A percentile compares a stretch with the other conserved stretches of the same genome.
Conservation (phyloP, 257 asterid species). For the Pogostemon cablin region DNA sequence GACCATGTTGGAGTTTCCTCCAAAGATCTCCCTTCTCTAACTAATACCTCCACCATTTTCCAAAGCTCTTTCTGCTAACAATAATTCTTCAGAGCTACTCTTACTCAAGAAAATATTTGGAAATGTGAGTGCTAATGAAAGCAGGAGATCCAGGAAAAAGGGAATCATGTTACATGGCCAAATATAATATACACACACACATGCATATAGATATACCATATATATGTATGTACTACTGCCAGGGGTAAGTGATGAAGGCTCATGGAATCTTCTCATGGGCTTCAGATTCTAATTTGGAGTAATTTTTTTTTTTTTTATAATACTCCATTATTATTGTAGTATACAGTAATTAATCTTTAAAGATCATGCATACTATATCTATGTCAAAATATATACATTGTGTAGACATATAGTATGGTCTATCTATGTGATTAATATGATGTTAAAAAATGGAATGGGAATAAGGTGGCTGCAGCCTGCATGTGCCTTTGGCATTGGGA, state of each 20-base stretch:
- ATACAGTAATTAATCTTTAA: too few relatives aligned
- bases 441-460: background rate
- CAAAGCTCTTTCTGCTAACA: background rate
- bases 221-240: constrained; percentile 18
- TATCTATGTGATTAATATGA: constrained; percentile 8
- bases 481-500: constrained; percentile 41
- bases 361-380: too few relatives aligned
- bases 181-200: background rate
- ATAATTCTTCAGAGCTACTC: background rate
- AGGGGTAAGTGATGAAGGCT: constrained; percentile 15
- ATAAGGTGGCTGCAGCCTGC: constrained; percentile 31
- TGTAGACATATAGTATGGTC: background rate
- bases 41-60: constrained; percentile 49
- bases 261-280: constrained; percentile 29
- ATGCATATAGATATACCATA: background rate
- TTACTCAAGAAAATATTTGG: constrained; percentile 20
- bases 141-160: constrained; percentile 49
- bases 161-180: constrained; percentile 24
- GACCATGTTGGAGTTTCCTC: constrained; percentile 95
- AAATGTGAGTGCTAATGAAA: constrained; percentile 8
- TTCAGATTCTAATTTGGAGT: background rate
- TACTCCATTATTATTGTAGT: too few relatives aligned
- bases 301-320: background rate
- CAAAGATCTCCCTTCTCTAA: constrained; percentile 81
- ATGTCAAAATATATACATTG: too few relatives aligned